Evolutionary conservation across 1,139 yeast genomes (phyloP).

Genomic region (Magnusiomyces tetraspermus): DNA sequence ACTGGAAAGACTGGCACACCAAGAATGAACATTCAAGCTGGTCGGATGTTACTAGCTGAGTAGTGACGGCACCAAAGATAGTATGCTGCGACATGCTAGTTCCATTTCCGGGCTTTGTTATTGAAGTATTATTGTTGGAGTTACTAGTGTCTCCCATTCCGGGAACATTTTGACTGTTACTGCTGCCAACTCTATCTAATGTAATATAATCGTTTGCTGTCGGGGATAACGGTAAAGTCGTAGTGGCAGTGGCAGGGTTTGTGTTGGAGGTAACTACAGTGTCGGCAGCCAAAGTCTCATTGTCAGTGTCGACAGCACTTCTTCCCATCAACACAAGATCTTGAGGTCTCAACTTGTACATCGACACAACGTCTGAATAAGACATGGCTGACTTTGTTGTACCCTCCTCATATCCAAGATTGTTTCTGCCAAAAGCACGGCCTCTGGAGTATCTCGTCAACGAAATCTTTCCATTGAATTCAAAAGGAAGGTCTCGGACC

Average conservation of each 20-base stretch:
- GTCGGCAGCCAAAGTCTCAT: neutral
- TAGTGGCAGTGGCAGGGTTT: neutral
- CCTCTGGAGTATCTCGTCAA: neutral
- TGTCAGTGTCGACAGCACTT: slow-evolving; percentile 6
- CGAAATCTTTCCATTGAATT: slow-evolving; percentile 4
- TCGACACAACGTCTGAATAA: neutral
- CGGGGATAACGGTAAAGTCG: neutral
- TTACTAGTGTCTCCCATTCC: too few species aligned
- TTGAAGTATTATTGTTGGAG: too few species aligned
- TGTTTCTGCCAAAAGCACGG: neutral
- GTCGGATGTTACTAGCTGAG: slow-evolving; percentile 6
- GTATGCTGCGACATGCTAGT: neutral
- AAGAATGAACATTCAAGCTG: slow-evolving; percentile 4
- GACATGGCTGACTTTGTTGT: too few species aligned
- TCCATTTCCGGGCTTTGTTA: too few species aligned
- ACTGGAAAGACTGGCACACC: slow-evolving; percentile 2
- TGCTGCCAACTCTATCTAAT: too few species aligned
- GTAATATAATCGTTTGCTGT: neutral
- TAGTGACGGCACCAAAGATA: slow-evolving; percentile 8
- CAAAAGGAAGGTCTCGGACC: slow-evolving; percentile 3
- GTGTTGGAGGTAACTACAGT: neutral
- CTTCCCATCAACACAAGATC: slow-evolving; percentile 14
- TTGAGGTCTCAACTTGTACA: neutral
- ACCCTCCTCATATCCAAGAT: too few species aligned
- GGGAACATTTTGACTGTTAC: too few species aligned